Evolutionary conservation across 495 filamentous ascomycete genomes (phyloP).

Genomic region (Penicillium maclennaniae): DNA sequence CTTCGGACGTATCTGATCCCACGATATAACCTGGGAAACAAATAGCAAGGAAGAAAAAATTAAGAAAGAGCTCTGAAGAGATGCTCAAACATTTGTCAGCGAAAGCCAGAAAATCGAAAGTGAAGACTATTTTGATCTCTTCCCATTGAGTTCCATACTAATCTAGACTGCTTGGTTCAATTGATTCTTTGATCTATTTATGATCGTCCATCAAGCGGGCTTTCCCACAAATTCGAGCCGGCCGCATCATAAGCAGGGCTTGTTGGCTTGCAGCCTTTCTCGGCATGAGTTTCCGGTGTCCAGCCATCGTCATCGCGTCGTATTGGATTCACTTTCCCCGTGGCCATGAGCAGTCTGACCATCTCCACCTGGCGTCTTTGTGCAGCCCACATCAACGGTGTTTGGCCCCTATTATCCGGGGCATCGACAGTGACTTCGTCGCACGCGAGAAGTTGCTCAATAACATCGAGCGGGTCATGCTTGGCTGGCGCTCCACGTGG

Average conservation of each 20-base stretch:
- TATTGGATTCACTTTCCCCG: background rate
- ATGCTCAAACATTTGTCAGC: no score
- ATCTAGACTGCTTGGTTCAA: no score
- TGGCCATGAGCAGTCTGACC: background rate
- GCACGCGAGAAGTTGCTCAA: constrained; percentile 2
- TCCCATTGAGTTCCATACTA: no score
- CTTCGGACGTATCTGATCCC: no score
- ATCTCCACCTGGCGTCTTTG: constrained; percentile 1
- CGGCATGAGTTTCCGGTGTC: background rate
- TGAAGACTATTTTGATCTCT: no score
- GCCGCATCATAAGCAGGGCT: background rate
- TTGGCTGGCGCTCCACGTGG: background rate
- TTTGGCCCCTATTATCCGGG: background rate
- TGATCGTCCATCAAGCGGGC: background rate
- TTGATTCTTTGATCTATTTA: background rate
- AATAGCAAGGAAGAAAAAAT: no score
- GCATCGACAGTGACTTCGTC: constrained; percentile 2
- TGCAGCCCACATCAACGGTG: constrained; percentile 1
- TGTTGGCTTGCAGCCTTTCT: background rate
- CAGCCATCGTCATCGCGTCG: constrained; percentile 1
- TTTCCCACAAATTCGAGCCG: background rate
- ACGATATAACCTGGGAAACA: no score
- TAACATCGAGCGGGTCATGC: background rate
- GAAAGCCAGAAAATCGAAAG: no score
- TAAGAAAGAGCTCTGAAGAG: no score